Evolutionary conservation across 148 eudicot species (phyloP).

Genomic region (Limonium bicolor): DNA sequence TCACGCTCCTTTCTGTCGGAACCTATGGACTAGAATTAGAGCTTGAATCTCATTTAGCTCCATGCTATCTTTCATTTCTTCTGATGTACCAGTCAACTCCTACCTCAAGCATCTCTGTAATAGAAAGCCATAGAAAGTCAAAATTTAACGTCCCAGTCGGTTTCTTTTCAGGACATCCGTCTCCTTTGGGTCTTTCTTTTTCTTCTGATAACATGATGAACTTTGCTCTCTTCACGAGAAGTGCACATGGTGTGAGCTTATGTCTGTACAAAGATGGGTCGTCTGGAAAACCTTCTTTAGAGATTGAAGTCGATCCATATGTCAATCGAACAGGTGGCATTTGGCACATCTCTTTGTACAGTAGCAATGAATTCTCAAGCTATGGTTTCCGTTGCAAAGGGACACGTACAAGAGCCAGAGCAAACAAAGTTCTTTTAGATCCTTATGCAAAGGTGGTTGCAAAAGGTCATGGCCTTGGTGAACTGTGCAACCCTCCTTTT

Average conservation of each 20-base stretch:
- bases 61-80: constrained; percentile 63
- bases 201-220: constrained; percentile 47
- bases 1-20: constrained; percentile 27
- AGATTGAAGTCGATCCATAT: constrained; percentile 86
- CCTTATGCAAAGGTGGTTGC: constrained; percentile 63
- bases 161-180: constrained; percentile 56
- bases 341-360: constrained; percentile 70
- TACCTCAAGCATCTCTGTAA: constrained; percentile 15
- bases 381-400: constrained; percentile 74
- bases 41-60: constrained; percentile 50
- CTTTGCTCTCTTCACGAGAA: constrained; percentile 68
- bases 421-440: constrained; percentile 42
- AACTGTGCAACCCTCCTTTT: constrained; percentile 37
- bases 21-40: constrained; percentile 40
- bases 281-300: constrained; percentile 48
- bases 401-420: constrained; percentile 10
- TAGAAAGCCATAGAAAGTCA: constrained; percentile 44
- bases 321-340: constrained; percentile 82
- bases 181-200: constrained; percentile 67
- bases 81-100: constrained; percentile 21
- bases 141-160: constrained; percentile 79
- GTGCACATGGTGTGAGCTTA: constrained; percentile 40
- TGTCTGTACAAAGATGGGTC: constrained; percentile 50
- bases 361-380: constrained; percentile 31
- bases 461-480: constrained; percentile 29